Percentiles rank a stretch among this genome's conserved stretches.
Evolutionary conservation across 2,329 filamentous ascomycete genomes (phyloP).

Genomic region (Fusarium algeriense): DNA sequence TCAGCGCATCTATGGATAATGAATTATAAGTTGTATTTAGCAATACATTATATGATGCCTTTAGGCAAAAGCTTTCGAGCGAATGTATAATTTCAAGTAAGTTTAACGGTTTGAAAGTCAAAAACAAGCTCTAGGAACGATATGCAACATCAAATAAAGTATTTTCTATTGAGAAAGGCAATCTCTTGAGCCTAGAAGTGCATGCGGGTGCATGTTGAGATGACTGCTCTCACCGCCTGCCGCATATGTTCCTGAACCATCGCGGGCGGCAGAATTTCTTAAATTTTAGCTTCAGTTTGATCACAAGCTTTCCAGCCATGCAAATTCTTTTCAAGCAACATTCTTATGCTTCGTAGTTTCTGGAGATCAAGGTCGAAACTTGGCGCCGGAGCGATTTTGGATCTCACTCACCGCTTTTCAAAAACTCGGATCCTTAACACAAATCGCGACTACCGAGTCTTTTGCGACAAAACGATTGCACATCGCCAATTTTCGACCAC

Average conservation of each 20-base stretch:
- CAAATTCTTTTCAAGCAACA: conserved; percentile 33
- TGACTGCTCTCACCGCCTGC: conserved; percentile 17
- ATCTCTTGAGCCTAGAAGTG: neutral
- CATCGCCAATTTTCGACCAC: conserved; percentile 37
- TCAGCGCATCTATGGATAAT: too few species aligned
- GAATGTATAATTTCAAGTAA: too few species aligned
- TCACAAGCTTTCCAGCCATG: conserved; percentile 19
- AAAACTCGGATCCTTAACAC: neutral
- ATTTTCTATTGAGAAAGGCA: neutral
- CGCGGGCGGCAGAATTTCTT: conserved; percentile 26
- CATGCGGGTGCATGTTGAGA: too few species aligned
- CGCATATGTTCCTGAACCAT: neutral
- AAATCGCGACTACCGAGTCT: conserved; percentile 3
- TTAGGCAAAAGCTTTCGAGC: too few species aligned
- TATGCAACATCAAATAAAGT: too few species aligned
- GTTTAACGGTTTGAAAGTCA: too few species aligned
- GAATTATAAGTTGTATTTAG: too few species aligned
- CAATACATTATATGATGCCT: neutral
- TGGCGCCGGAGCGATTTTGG: conserved; percentile 24
- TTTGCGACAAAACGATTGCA: conserved; percentile 11
- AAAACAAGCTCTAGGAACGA: neutral
- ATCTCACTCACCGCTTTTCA: neutral
- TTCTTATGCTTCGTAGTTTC: conserved; percentile 33
- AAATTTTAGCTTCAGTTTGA: conserved; percentile 32
- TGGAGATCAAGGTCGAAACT: conserved; percentile 34